phyloP scores from a whole-genome alignment of 2,329 filamentous ascomycete species.

The Pyrenochaeta sp. region DNA sequence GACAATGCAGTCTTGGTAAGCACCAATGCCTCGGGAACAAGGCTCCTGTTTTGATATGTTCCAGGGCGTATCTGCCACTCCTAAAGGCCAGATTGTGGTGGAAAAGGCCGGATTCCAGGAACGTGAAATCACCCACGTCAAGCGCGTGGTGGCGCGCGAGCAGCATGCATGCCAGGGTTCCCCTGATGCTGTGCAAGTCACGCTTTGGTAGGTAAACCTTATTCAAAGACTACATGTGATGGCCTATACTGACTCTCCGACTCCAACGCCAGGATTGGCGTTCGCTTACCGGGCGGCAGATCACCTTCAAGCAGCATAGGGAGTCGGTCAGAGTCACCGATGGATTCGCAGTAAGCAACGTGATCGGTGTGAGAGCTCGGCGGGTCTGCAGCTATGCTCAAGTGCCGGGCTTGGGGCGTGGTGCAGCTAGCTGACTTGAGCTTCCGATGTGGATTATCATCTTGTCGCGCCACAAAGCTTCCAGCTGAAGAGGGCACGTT shows the following conservation, averaged over 20 bases:
- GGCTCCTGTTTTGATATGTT: conserved; percentile 2
- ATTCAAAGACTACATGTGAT: not conserved
- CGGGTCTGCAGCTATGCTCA: conserved; percentile 4
- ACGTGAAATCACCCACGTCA: conserved; percentile 29
- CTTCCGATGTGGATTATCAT: conserved; percentile 7
- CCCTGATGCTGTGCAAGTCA: conserved; percentile 17
- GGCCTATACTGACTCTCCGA: conserved; percentile 2
- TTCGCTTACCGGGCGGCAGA: conserved; percentile 14
- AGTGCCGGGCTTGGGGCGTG: not conserved
- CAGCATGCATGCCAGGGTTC: not conserved
- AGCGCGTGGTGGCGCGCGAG: conserved; percentile 12
- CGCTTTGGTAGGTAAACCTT: conserved; percentile 15
- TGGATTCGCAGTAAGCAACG: conserved; percentile 9
- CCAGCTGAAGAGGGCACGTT: conserved; percentile 3
- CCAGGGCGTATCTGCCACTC: conserved; percentile 36
- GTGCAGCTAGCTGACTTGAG: conserved; percentile 3
- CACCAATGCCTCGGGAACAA: conserved; percentile 1
- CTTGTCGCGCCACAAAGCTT: not conserved
- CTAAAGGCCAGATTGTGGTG: conserved; percentile 30
- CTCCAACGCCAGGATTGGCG: conserved; percentile 17
- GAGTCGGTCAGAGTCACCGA: conserved; percentile 13
- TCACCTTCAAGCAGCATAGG: conserved; percentile 4
- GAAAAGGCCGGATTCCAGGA: conserved; percentile 40
- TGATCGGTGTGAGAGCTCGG: conserved; percentile 24
- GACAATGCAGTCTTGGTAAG: conserved; percentile 31